Conservation (phyloP, 169 alveolate species). For the Plasmodium chabaudi region DNA sequence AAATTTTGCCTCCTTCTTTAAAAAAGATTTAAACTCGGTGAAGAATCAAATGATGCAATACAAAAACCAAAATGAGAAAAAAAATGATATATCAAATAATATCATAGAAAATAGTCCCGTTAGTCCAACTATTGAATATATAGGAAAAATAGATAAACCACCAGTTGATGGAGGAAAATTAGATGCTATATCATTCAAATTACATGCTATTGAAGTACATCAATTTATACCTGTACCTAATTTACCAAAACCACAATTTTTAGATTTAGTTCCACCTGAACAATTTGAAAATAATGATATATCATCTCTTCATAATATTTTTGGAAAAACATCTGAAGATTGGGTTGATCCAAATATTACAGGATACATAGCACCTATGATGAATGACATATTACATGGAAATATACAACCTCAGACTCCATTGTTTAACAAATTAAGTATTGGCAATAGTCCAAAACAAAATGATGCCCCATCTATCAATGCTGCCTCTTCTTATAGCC, state of each 20-base stretch:
- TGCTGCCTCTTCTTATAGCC: too few species aligned
- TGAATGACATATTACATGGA: constrained; percentile 89
- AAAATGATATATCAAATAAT: constrained; percentile 45
- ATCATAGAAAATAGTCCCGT: constrained; percentile 72
- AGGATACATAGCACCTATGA: constrained; percentile 90
- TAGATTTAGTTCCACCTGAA: constrained; percentile 81
- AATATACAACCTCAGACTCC: constrained; percentile 62
- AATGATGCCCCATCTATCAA: too few species aligned
- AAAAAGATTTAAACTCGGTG: constrained; percentile 72
- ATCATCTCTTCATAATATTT: constrained; percentile 81
- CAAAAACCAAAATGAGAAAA: not conserved
- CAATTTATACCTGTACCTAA: constrained; percentile 89
- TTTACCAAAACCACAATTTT: constrained; percentile 84
- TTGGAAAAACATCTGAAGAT: constrained; percentile 84
- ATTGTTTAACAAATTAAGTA: constrained; percentile 59
- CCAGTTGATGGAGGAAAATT: constrained; percentile 84
- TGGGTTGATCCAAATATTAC: constrained; percentile 91
- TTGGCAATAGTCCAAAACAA: not conserved
- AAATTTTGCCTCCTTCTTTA: constrained; percentile 83
- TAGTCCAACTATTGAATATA: constrained; percentile 82
- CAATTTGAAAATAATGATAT: constrained; percentile 75
- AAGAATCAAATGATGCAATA: constrained; percentile 51
- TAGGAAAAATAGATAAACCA: constrained; percentile 81
- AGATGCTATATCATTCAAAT: constrained; percentile 87
- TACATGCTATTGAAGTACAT: constrained; percentile 91